These are phyloP conservation scores for Penicillium mononematosum DNA, from an alignment of 495 filamentous ascomycete genomes.

Conservation along the genomic window DNA sequence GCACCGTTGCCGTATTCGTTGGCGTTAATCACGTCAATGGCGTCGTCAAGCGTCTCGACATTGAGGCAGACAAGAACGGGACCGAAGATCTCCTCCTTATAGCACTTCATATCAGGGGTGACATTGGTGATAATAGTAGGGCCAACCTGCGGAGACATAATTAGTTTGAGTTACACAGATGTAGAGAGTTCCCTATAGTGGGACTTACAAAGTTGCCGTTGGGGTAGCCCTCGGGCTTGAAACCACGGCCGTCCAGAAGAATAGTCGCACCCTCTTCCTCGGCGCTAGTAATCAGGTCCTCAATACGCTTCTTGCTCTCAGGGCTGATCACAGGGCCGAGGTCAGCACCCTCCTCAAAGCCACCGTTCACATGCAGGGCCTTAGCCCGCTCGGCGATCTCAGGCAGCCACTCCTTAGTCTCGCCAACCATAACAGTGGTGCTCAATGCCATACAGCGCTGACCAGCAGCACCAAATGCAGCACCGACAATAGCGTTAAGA, in stretches of 20 bases:
- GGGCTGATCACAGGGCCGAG: conserved; percentile 95
- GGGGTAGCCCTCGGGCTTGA: conserved; percentile 87
- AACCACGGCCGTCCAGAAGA: conserved; percentile 87
- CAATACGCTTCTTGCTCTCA: conserved; percentile 88
- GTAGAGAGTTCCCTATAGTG: not conserved
- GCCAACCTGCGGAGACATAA: conserved; percentile 51
- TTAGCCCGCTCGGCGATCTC: conserved; percentile 92
- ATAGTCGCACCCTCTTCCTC: conserved; percentile 94
- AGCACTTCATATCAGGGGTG: conserved; percentile 88
- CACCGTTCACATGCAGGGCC: conserved; percentile 83
- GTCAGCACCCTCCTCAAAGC: conserved; percentile 92
- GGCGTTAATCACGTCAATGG: conserved; percentile 62
- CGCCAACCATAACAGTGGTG: conserved; percentile 89
- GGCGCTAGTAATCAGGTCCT: conserved; percentile 80
- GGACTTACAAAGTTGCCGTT: conserved; percentile 86
- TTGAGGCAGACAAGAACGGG: conserved; percentile 66
- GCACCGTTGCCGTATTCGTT: conserved; percentile 73
- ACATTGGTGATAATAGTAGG: conserved; percentile 96
- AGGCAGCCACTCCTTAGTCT: conserved; percentile 88
- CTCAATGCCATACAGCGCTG: conserved; percentile 98
- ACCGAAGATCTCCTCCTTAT: conserved; percentile 95
- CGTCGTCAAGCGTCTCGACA: conserved; percentile 79
- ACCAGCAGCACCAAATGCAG: conserved; percentile 94
- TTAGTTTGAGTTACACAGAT: not conserved
- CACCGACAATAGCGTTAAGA: conserved; percentile 89